These are phyloP conservation scores for Brassica juncea DNA, from an alignment of 345 rosid species.

Conservation along the genomic window DNA sequence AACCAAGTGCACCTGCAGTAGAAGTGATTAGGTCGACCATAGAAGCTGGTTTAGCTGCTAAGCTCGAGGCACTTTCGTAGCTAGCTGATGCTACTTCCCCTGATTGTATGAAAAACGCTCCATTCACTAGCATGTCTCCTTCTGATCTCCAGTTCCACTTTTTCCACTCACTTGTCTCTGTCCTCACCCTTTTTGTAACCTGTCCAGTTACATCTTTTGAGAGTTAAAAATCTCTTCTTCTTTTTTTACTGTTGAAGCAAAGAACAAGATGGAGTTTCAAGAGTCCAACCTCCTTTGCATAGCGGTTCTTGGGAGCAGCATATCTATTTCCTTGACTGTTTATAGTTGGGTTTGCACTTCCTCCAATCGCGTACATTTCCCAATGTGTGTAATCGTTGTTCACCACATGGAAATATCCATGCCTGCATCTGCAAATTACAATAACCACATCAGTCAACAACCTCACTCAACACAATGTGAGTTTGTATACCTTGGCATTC, in stretches of 20 bases:
- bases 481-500: constrained; percentile 74
- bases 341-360: constrained; percentile 84
- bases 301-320: constrained; percentile 64
- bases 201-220: constrained; percentile 30
- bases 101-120: constrained; percentile 80
- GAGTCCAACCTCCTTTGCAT: constrained; percentile 68
- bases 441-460: not conserved
- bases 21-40: constrained; percentile 72
- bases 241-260: not conserved
- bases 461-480: not conserved
- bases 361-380: constrained; percentile 96
- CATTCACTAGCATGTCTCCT: constrained; percentile 58
- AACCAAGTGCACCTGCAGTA: constrained; percentile 63
- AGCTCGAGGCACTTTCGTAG: constrained; percentile 76
- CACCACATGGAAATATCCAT: constrained; percentile 87
- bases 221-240: not conserved
- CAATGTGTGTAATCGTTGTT: constrained; percentile 66
- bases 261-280: not conserved
- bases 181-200: constrained; percentile 81
- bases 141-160: constrained; percentile 71
- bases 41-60: constrained; percentile 77
- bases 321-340: constrained; percentile 92
- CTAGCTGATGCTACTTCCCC: constrained; percentile 74
- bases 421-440: constrained; percentile 61
- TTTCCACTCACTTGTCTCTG: constrained; percentile 55